A percentile compares a stretch with the other conserved stretches of the same genome.
phyloP scores from a whole-genome alignment of 495 filamentous ascomycete genomes.

The Ramalina peruviana region DNA sequence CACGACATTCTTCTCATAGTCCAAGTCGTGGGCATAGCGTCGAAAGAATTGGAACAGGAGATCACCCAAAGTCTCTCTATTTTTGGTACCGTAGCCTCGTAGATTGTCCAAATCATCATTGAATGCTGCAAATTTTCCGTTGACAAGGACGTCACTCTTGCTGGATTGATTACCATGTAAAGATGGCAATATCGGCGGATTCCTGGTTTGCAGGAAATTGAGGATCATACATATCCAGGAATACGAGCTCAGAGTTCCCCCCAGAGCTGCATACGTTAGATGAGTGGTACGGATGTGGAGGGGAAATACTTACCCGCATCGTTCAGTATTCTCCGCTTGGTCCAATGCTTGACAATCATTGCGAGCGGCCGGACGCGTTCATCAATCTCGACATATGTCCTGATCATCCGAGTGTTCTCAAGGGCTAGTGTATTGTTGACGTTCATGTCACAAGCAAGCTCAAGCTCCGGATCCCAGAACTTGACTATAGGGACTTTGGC shows the following conservation, averaged over 20 bases:
- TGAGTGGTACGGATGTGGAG: constrained; percentile 1
- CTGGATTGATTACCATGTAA: constrained; percentile 60
- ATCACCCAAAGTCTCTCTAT: constrained; percentile 69
- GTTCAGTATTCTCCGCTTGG: constrained; percentile 78
- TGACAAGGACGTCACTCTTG: constrained; percentile 39
- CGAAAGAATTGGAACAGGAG: constrained; percentile 90
- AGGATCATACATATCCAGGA: constrained; percentile 99
- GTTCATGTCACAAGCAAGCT: constrained; percentile 93
- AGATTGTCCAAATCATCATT: constrained; percentile 70
- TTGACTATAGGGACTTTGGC: constrained; percentile 98
- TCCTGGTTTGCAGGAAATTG: constrained; percentile 82
- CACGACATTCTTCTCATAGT: constrained; percentile 72
- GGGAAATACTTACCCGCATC: constrained; percentile 63
- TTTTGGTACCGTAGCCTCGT: constrained; percentile 57
- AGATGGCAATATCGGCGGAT: constrained; percentile 76
- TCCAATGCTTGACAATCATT: constrained; percentile 97
- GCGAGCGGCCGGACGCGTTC: constrained; percentile 79
- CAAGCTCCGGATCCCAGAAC: constrained; percentile 90
- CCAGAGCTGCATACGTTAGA: constrained; percentile 47
- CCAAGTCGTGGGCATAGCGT: constrained; percentile 82
- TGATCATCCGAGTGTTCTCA: constrained; percentile 96
- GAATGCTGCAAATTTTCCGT: constrained; percentile 58
- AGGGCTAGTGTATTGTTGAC: constrained; percentile 91
- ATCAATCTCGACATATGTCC: constrained; percentile 91
- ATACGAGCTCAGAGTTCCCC: constrained; percentile 92